Evolutionary conservation across 75 land plant species (phyloP), one percentile per base, ranked within the genome.

Genomic region (Pinus tabuliformis): DNA sequence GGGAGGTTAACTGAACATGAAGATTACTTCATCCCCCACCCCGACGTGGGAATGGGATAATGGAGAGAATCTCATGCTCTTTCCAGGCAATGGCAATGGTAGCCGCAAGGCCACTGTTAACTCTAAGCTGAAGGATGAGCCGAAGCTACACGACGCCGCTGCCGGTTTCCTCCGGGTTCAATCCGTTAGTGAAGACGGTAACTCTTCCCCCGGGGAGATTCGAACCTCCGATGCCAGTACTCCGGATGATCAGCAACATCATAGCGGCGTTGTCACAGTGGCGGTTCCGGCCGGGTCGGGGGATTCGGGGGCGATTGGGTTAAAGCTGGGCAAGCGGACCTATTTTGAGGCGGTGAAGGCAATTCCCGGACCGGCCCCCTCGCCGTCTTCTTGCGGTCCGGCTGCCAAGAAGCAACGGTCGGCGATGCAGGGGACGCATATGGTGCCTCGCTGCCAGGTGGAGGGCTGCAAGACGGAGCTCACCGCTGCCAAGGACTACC

Each of bases 401-500:
- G 37, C 73, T 59, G 33, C 84, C 11, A 89, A 83, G 77, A 82
- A 72, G 74, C 45, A 70, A 1, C 78, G 72, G 21, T 49, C 78
- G 6, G n/a, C 75, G 58, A 64, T 63, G 36, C 85, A 82, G 64
- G 70, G 66, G 26, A 76, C 54, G 7, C 85, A 78, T 17, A 64
- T 37, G 13, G 81, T 79, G 39, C 80, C 84, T 1, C 73, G 58
- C 3, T 92, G 95, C 81, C 95, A 92, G 70, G 95, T 90, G 56
- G 92, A 90, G 78, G 95, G 95, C 11, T 92, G 95, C 75, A 83
- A 85, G 52, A 61, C 89, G 30, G 92, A 92, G 37, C 91, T 92
- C 1, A 71, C 83, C 60, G 37, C 82, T 30, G 84, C 89, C 13
- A 92, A 92, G 76, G 90, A 90, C 73, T 92, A 92, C 58, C 89